phyloP scores from a whole-genome alignment of 495 filamentous ascomycete species.

The Clavariopsis aquatica region DNA sequence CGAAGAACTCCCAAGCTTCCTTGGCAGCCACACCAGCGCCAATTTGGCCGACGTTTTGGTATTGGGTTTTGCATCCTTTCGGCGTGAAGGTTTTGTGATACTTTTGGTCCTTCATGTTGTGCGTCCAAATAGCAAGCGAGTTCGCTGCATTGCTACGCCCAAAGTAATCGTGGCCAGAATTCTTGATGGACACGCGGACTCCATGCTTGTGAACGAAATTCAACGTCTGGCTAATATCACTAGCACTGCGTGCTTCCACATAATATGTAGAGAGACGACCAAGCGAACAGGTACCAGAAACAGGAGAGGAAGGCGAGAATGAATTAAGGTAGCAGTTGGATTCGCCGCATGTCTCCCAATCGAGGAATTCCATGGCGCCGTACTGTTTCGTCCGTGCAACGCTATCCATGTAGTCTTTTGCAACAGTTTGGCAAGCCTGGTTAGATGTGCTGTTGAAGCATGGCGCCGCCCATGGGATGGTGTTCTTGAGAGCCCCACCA shows the following conservation, averaged over 20 bases:
- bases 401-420: conserved; percentile 21
- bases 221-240: conserved; percentile 29
- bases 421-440: conserved; percentile 15
- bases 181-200: conserved; percentile 39
- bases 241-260: conserved; percentile 25
- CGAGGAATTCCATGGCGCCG: conserved; percentile 34
- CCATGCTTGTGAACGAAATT: conserved; percentile 32
- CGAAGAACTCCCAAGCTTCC: conserved; percentile 31
- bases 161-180: conserved; percentile 40
- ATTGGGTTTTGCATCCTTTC: conserved; percentile 25
- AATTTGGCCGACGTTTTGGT: conserved; percentile 27
- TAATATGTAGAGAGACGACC: conserved; percentile 35
- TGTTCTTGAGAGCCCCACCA: conserved; percentile 29
- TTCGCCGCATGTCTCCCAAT: conserved; percentile 33
- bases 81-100: conserved; percentile 27
- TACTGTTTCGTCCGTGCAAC: conserved; percentile 26
- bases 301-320: conserved; percentile 16
- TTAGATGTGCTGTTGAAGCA: conserved; percentile 24
- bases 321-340: conserved; percentile 26
- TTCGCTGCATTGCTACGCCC: conserved; percentile 31
- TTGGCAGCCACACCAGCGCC: conserved; percentile 29
- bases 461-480: conserved; percentile 30
- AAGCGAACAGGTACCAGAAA: conserved; percentile 28
- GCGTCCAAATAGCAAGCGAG: conserved; percentile 36
- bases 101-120: conserved; percentile 29